Evolutionary conservation across 306 rosid species (phyloP), one percentile per base, ranked within the genome.

Genomic region (Erythrophleum fordii): DNA sequence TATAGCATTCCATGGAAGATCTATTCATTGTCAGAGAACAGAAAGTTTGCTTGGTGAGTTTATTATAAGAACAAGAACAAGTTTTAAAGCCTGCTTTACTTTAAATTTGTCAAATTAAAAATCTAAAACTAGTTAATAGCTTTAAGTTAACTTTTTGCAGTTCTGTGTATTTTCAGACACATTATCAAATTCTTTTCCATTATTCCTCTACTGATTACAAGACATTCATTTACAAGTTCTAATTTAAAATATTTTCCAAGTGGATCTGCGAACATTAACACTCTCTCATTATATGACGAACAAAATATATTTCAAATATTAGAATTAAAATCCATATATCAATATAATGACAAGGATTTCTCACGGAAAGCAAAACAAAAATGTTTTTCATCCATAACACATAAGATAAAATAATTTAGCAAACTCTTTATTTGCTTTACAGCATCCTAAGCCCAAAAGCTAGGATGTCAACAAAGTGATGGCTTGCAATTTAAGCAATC

Each of bases 401-500:
- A 51, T 53, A 42, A 71, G 49, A 70, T 62, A 56, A n/a, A 44
- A 72, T 26, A 25, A 58, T 23, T 70, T 35, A 48, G 60, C 62
- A 48, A 75, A 51, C 48, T 44, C 37, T 25, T 45, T 49, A 60
- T 46, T 80, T 80, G 10, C 55, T 70, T 53, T 11, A 61, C 53
- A 42, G 62, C 10, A 52, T 62, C 39, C 35, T 39, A 13, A 31
- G 52, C 49, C 44, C 64, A 65, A 34, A n/a, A 60, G n/a, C 6
- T 29, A 31, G 73, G 65, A 41, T 18, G 3, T 23, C 55, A 39
- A 41, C 8, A n/a, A 64, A 37, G 7, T 18, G 17, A 58, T 23
- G 70, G 12, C 77, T 45, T 60, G 34, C 26, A 44, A 64, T 73
- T 59, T 41, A 72, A 78, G 71, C 56, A 56, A 53, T 25, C 8